Evolutionary conservation across 768 basidiomycete genomes (phyloP), one percentile per base, ranked within the genome.

Genomic region (Tephrocybe sp.): DNA sequence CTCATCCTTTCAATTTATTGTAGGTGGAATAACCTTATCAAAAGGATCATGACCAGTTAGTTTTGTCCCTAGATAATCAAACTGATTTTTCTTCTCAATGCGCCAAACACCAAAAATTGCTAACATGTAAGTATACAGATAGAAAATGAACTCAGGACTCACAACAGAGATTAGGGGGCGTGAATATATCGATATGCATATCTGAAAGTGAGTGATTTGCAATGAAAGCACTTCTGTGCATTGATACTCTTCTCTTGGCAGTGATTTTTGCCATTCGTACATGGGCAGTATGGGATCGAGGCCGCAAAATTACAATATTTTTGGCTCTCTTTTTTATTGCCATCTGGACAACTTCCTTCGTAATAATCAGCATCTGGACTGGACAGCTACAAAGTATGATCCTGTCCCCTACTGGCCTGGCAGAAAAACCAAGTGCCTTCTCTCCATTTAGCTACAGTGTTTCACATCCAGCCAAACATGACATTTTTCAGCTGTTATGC

Each of bases 141-240:
- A 30, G 5, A 15, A 3, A 10, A 4, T 10, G 22, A 23, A 13
- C n/a, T 4, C 11, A 10, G 8, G 6, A 37, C 22, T 45, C 2
- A 45, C 33, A 6, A 24, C 2, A n/a, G 19, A 6, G 27, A 27
- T 16, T 18, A 47, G 46, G 37, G 46, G 36, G 36, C 18, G 24
- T 40, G 8, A 47, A 47, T 19, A 40, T 47, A n/a, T 30, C n/a
- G 3, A 40, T 47, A 3, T 47, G 46, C 15, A 47, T 47, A 39
- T 25, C 46, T 15, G 37, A 47, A 47, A 41, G 46, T 47, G 19
- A 38, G 37, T 3, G 21, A 4, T 9, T 38, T 19, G 21, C 12
- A 24, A 13, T 38, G 19, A 18, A 19, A 16, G 3, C 31, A 13
- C 24, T 8, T 25, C 45, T 37, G 16, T n/a, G 7, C n/a, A 19